Conservation (phyloP, 2,329 filamentous ascomycete species). For the Claviceps cyperi region DNA sequence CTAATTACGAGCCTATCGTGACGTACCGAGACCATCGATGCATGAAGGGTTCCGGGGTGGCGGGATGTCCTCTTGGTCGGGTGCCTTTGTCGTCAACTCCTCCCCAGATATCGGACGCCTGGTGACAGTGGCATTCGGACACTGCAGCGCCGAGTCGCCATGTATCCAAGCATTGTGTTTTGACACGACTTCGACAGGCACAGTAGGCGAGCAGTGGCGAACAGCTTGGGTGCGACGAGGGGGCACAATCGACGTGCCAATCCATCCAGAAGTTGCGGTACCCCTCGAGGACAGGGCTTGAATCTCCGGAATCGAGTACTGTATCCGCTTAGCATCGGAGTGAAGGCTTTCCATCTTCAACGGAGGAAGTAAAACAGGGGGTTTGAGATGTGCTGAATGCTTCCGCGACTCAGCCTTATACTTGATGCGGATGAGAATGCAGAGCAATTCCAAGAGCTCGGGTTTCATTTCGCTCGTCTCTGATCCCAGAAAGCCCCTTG, state of each 20-base stretch:
- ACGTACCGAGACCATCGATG: slow-evolving; percentile 7
- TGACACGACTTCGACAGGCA: background rate
- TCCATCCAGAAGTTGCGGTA: background rate
- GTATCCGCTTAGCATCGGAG: background rate
- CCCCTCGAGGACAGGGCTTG: background rate
- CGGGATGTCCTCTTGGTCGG: background rate
- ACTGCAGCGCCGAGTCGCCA: background rate
- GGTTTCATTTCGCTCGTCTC: slow-evolving; percentile 12
- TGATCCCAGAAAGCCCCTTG: slow-evolving; percentile 12
- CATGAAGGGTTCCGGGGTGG: background rate
- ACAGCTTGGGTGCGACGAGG: background rate
- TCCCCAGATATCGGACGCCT: background rate
- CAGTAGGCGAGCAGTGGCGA: background rate
- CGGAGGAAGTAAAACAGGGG: background rate
- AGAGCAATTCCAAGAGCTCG: slow-evolving; percentile 10
- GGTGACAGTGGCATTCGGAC: background rate
- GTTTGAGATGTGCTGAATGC: background rate
- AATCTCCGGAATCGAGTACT: slow-evolving; percentile 3
- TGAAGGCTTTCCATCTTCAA: background rate
- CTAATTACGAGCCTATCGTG: slow-evolving; percentile 7
- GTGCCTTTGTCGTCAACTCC: background rate
- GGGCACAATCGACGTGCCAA: background rate
- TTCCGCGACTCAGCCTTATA: slow-evolving; percentile 10
- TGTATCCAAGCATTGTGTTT: slow-evolving; percentile 2
- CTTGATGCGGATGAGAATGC: slow-evolving; percentile 11